A percentile compares a stretch with the other conserved stretches of the same genome.
These are phyloP conservation scores for Fusarium ambrosium DNA, from an alignment of 2,329 filamentous ascomycete genomes.

Conservation along the genomic window DNA sequence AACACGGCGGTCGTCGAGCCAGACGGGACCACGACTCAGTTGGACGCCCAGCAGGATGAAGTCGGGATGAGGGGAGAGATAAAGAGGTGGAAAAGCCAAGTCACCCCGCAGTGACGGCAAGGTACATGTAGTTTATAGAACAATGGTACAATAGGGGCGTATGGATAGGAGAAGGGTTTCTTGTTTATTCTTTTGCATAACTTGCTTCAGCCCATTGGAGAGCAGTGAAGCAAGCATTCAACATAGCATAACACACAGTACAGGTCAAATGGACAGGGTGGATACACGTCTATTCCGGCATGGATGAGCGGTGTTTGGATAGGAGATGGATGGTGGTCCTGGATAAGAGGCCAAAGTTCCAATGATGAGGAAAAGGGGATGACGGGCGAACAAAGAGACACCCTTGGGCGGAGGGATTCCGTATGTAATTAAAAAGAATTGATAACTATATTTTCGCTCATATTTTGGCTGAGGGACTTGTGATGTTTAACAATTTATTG, in stretches of 20 bases:
- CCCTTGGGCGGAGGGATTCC: constrained; percentile 13
- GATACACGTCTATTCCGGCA: background rate
- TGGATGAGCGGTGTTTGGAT: constrained; percentile 11
- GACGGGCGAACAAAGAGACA: constrained; percentile 18
- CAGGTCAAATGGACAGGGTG: constrained; percentile 14
- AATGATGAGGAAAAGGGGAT: constrained; percentile 25
- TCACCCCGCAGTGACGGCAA: constrained; percentile 10
- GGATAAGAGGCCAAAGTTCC: constrained; percentile 8
- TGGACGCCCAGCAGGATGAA: constrained; percentile 39
- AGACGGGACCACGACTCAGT: constrained; percentile 33
- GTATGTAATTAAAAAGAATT: constrained; percentile 44
- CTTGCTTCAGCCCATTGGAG: constrained; percentile 8
- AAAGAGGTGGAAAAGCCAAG: constrained; percentile 12
- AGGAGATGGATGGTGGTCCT: constrained; percentile 9
- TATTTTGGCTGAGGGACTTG: background rate
- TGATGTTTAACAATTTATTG: constrained; percentile 24
- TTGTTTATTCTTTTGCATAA: constrained; percentile 34
- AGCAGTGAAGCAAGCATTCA: constrained; percentile 5
- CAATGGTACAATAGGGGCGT: constrained; percentile 29
- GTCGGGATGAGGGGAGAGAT: background rate
- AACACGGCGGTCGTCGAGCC: constrained; percentile 36
- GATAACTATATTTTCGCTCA: constrained; percentile 4
- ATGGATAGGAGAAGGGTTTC: constrained; percentile 25
- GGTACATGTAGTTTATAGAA: constrained; percentile 29
- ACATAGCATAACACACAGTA: constrained; percentile 27